Conservation (phyloP, 345 rosid genomes). For the Eucalyptus polybractea region DNA sequence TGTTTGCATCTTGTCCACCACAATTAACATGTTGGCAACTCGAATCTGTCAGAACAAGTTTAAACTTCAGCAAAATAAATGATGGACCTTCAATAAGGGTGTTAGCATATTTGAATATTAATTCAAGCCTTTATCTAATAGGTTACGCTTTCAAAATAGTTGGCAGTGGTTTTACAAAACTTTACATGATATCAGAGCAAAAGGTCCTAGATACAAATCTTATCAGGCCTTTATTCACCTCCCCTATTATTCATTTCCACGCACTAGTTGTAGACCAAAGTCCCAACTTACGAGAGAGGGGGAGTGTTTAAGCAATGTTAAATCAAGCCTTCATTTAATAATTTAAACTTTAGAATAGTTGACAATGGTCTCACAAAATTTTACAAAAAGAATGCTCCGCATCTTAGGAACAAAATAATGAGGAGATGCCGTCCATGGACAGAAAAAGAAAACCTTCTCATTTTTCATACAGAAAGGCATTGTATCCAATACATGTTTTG, state of each 20-base stretch:
- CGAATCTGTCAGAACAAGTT: not conserved
- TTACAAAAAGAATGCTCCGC: not conserved
- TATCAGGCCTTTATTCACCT: not conserved
- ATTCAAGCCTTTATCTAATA: not conserved
- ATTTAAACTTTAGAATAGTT: not conserved
- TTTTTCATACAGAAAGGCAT: not conserved
- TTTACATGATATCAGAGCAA: not conserved
- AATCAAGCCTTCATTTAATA: not conserved
- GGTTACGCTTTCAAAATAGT: not conserved
- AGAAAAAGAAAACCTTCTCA: not conserved
- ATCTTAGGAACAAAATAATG: not conserved
- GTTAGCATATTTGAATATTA: not conserved
- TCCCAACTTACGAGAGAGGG: not conserved
- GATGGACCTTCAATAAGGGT: not conserved
- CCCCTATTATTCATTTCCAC: not conserved
- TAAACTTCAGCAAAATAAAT: not conserved
- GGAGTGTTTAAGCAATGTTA: not conserved
- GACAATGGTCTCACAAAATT: not conserved
- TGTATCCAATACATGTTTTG: not conserved
- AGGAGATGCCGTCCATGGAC: not conserved
- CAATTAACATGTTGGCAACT: slow-evolving; percentile 25
- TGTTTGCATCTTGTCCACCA: slow-evolving; percentile 16
- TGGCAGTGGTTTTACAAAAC: not conserved
- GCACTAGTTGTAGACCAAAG: not conserved
- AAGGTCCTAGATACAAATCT: not conserved